Conservation (phyloP, 164 flowering plant genomes). For the Litsea cubeba region DNA sequence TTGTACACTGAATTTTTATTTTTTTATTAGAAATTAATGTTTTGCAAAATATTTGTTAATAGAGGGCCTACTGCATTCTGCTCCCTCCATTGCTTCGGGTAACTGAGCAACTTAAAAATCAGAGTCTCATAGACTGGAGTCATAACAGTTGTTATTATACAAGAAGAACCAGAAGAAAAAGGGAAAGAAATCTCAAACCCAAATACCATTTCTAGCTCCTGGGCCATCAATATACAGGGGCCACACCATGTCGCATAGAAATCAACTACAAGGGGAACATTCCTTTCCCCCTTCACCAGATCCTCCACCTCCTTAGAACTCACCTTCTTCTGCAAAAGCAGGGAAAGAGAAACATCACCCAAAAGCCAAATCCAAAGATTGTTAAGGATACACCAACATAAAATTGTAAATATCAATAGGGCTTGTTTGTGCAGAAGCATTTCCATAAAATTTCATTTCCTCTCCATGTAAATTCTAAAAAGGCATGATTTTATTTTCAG, state of each 20-base stretch:
- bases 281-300: conserved; percentile 70
- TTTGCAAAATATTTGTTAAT: not conserved
- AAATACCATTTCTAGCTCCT: conserved; percentile 87
- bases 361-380: not conserved
- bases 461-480: too few relatives aligned
- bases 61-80: not conserved
- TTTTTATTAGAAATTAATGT: not conserved
- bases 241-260: conserved; percentile 98
- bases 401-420: not conserved
- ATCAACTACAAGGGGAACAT: conserved; percentile 66
- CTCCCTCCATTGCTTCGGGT: not conserved
- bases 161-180: not conserved
- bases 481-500: too few relatives aligned
- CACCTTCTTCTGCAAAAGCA: conserved; percentile 43
- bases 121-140: not conserved
- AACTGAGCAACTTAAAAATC: not conserved
- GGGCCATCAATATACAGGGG: conserved; percentile 92
- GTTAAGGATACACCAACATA: not conserved
- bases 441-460: too few relatives aligned
- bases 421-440: not conserved
- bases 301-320: conserved; percentile 70
- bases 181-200: not conserved
- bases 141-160: not conserved
- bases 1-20: too few relatives aligned
- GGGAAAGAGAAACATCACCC: not conserved